Evolutionary conservation across 352 stramenopile species (phyloP), one percentile per base, ranked within the genome.

Genomic region (Globisporangium camurandrum): DNA sequence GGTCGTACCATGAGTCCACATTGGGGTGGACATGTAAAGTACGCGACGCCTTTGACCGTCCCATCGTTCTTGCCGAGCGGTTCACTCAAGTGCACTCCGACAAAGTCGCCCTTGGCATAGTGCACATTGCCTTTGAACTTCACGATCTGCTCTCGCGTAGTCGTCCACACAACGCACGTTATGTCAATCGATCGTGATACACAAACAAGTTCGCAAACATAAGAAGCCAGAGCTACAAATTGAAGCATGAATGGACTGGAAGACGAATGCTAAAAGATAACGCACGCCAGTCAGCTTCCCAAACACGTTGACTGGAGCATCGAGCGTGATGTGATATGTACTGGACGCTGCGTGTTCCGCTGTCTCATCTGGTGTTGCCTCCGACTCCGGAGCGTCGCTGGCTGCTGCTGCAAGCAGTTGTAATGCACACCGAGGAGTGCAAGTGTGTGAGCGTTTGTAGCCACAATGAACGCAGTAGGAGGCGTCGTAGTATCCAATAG

Each of bases 31-130:
- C 77, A 88, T 33, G 58, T 54, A 43, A 92, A 92, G 64, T 89
- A 89, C 12, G 44, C 24, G 26, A 80, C 64, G 11, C 77, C 77
- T 37, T 88, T 88, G 46, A 89, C 54, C 6, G 63, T 78, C 19
- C 77, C 80, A 49, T 86, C 57, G 57, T 91, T 91, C 61, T 91
- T 91, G 41, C 76, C 80, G 5, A 73, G 54, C 1, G 72, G 60
- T 10, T 80, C 69, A 31, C 62, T 71, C 26, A 91, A 56, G 33
- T 68, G 62, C 22, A 91, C 63, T 7, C 80, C 75, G 17, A 91
- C 49, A 45, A 88, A 86, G 4, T 82, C 57, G 12, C 77, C 80
- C 44, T 86, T 89, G 10, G 69, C 62, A 54, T 92, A 92, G 54
- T 89, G 77, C 11, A 88, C 80, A 0, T 51, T 43, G 0, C 80